A percentile compares a stretch with the other conserved stretches of the same genome.
These are phyloP conservation scores for Noccaea caerulescens DNA, from an alignment of 345 rosid species.

Conservation along the genomic window DNA sequence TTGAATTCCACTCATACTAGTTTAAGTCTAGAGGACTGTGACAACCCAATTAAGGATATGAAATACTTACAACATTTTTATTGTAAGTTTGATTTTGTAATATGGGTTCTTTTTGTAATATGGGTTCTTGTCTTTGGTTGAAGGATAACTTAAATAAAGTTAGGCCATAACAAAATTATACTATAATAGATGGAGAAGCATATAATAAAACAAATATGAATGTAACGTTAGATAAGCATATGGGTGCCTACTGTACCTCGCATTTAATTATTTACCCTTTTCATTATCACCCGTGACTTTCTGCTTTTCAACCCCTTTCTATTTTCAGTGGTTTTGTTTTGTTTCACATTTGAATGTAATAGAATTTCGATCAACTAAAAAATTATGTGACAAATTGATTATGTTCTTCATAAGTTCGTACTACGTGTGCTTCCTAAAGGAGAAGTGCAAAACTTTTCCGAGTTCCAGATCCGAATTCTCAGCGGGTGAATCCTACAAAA, in stretches of 20 bases:
- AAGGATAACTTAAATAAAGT: neutral
- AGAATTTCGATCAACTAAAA: neutral
- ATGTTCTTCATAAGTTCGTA: neutral
- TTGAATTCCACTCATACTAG: neutral
- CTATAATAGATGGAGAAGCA: neutral
- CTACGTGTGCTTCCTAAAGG: neutral
- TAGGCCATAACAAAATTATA: neutral
- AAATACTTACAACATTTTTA: neutral
- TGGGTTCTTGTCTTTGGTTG: neutral
- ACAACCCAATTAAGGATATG: neutral
- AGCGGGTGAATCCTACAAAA: neutral
- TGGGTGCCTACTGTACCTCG: constrained; percentile 13
- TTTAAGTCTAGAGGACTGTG: neutral
- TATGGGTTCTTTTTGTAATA: constrained; percentile 2
- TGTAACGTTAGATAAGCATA: neutral
- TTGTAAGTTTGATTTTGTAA: neutral
- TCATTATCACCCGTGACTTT: constrained; percentile 3
- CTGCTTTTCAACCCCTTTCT: neutral
- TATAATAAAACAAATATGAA: constrained; percentile 9
- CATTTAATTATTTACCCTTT: constrained; percentile 22
- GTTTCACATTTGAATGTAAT: neutral
- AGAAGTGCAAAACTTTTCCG: neutral
- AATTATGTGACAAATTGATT: constrained; percentile 7
- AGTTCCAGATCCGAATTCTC: neutral
- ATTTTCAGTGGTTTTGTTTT: neutral